These are phyloP conservation scores for Suhomyces canberraensis DNA, from an alignment of 805 yeast genomes.

Conservation along the genomic window DNA sequence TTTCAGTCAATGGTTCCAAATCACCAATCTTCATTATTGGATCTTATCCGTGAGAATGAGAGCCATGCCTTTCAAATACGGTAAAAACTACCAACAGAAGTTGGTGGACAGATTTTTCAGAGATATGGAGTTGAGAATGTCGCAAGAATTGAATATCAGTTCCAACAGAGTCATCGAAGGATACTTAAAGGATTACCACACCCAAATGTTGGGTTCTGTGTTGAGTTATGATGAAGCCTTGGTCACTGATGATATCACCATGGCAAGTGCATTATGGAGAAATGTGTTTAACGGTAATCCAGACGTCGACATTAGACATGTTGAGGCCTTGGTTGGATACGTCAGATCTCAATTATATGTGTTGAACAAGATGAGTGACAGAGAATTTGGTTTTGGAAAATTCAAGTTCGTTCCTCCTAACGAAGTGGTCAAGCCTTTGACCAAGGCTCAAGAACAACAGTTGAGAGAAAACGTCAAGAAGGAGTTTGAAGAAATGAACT, in stretches of 20 bases:
- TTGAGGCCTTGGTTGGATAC: conserved; percentile 88
- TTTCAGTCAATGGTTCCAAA: conserved; percentile 95
- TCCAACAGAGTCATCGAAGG: conserved; percentile 80
- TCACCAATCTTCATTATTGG: conserved; percentile 90
- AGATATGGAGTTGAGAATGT: conserved; percentile 83
- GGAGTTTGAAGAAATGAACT: conserved; percentile 49
- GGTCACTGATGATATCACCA: conserved; percentile 69
- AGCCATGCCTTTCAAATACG: conserved; percentile 88
- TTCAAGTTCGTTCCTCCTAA: conserved; percentile 83
- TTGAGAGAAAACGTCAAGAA: conserved; percentile 49
- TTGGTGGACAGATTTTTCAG: conserved; percentile 83
- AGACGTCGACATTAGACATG: conserved; percentile 73
- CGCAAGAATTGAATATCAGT: conserved; percentile 79
- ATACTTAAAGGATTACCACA: conserved; percentile 84
- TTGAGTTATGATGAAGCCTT: conserved; percentile 93
- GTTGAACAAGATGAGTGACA: conserved; percentile 77
- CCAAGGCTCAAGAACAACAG: conserved; percentile 58
- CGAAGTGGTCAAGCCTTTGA: conserved; percentile 69
- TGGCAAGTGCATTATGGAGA: conserved; percentile 84
- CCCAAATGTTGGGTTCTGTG: conserved; percentile 85
- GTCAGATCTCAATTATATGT: conserved; percentile 88
- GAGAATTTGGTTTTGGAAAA: conserved; percentile 90
- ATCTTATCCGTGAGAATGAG: conserved; percentile 92
- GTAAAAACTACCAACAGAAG: conserved; percentile 87
- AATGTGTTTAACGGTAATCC: conserved; percentile 85